Evolutionary conservation across 768 basidiomycete genomes (phyloP), one percentile per base, ranked within the genome.

Genomic region (Collybia sordida): DNA sequence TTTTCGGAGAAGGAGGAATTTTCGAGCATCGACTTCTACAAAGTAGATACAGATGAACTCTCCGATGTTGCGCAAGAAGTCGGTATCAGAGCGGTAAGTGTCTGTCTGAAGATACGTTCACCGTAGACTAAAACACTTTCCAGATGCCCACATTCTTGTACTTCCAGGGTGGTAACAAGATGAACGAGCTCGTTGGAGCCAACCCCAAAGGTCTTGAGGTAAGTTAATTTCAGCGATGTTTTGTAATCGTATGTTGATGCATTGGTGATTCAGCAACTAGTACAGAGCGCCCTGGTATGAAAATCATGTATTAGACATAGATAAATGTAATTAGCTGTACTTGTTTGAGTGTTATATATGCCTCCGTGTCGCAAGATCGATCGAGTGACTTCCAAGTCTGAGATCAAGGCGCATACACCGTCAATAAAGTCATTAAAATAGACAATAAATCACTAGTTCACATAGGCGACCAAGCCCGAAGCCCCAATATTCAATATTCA

Each of bases 31-130:
- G 72, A 74, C 15, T 86, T 88, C 64, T 87, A 84, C 75, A 88
- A 86, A 62, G 82, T 90, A 49, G 81, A 93, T 54, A 79, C 89
- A 24, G 90, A 93, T 57, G 72, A 70, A 31, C 77, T 78, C 45
- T 51, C 60, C 3, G 73, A 77, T 0, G 31, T 88, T 43, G 61
- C 79, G 1, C 65, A 79, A 50, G 83, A 86, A 64, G 80, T 78
- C 44, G 79, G 79, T 35, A 70, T 88, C 49, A 74, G 80, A 51
- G 83, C 82, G 45, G 86, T 87, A 62, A 31, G 85, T 74, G 7
- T 21, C 25, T 11, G 15, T 5, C 14, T 4, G 9, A 3, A 3
- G 38, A 24, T 18, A 14, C 12, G 23, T 21, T 41, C 1, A 12
- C 2, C 17, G 19, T 2, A 7, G 1, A 12, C 21, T 23, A 17